Conservation (phyloP, 257 asterid genomes). For the Oldenlandia corymbosa region DNA sequence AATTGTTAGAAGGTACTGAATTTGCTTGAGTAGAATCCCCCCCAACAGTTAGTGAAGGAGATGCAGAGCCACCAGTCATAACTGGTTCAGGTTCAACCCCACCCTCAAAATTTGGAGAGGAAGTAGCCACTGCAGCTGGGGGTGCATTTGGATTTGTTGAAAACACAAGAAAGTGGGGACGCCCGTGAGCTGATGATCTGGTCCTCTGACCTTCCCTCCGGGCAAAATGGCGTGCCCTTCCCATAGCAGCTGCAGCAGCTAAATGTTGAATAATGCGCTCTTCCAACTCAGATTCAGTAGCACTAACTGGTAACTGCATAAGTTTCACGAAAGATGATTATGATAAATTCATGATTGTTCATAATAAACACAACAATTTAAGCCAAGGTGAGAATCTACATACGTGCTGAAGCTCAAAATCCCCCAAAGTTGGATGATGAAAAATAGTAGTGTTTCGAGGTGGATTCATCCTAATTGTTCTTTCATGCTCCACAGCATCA, state of each 20-base stretch:
- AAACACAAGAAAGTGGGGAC: slow-evolving; percentile 72
- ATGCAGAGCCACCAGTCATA: slow-evolving; percentile 34
- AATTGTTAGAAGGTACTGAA: slow-evolving; percentile 34
- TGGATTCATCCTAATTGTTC: slow-evolving; percentile 74
- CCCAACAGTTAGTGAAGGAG: slow-evolving; percentile 40
- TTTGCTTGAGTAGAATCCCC: slow-evolving; percentile 45
- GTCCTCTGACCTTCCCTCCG: slow-evolving; percentile 72
- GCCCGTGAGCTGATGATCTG: slow-evolving; percentile 71
- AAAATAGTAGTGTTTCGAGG: slow-evolving; percentile 77
- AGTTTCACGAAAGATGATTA: slow-evolving; percentile 6
- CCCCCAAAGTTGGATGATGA: slow-evolving; percentile 94
- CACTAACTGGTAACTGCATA: slow-evolving; percentile 71
- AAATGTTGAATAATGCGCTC: slow-evolving; percentile 89
- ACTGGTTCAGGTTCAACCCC: slow-evolving; percentile 39
- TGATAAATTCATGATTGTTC: neutral
- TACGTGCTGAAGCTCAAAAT: slow-evolving; percentile 93
- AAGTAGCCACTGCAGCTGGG: slow-evolving; percentile 31
- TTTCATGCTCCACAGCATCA: slow-evolving; percentile 87
- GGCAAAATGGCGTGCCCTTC: slow-evolving; percentile 79
- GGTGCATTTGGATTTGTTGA: slow-evolving; percentile 54
- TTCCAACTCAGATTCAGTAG: slow-evolving; percentile 82
- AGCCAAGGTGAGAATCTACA: slow-evolving; percentile 17
- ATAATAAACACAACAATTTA: neutral
- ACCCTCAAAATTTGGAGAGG: slow-evolving; percentile 32
- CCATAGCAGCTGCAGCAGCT: slow-evolving; percentile 95